These are phyloP conservation scores for Globisporangium spiculum DNA, from an alignment of 352 stramenopile species.

Conservation along the genomic window DNA sequence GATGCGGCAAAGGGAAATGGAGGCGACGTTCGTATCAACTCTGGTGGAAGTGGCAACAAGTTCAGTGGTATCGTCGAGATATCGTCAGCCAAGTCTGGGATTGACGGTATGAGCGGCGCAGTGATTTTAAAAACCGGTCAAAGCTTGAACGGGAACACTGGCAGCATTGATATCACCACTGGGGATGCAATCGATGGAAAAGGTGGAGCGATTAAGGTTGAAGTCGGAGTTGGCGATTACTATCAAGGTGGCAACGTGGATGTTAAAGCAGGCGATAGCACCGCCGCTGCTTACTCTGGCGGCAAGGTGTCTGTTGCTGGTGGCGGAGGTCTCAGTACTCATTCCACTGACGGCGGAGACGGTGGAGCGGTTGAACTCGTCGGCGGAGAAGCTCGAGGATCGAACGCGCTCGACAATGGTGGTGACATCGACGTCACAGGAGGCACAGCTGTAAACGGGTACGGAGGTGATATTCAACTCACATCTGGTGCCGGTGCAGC, in stretches of 20 bases:
- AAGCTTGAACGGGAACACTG: conserved; percentile 36
- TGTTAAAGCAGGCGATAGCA: conserved; percentile 61
- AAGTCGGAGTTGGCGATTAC: conserved; percentile 51
- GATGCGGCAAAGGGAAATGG: conserved; percentile 48
- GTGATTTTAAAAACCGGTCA: conserved; percentile 47
- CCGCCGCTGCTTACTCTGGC: conserved; percentile 44
- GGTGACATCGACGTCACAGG: conserved; percentile 75
- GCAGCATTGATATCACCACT: conserved; percentile 35
- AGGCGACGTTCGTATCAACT: conserved; percentile 41
- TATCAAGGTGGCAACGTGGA: conserved; percentile 57
- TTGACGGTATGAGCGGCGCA: conserved; percentile 52
- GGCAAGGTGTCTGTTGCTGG: conserved; percentile 46
- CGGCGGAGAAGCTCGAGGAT: conserved; percentile 87
- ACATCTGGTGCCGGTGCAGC: conserved; percentile 44
- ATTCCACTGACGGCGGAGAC: conserved; percentile 89
- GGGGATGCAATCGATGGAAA: conserved; percentile 52
- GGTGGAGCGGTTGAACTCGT: conserved; percentile 80
- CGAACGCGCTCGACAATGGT: conserved; percentile 86
- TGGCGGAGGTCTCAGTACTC: conserved; percentile 60
- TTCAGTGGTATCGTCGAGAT: conserved; percentile 55
- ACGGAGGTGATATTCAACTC: conserved; percentile 55
- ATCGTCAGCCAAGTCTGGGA: conserved; percentile 42
- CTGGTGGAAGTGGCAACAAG: conserved; percentile 46
- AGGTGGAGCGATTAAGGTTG: conserved; percentile 58
- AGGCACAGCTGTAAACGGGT: conserved; percentile 64